Base-by-base conservation (phyloP, 495 filamentous ascomycete genomes). In the Astrocystis sublimbata region DNA sequence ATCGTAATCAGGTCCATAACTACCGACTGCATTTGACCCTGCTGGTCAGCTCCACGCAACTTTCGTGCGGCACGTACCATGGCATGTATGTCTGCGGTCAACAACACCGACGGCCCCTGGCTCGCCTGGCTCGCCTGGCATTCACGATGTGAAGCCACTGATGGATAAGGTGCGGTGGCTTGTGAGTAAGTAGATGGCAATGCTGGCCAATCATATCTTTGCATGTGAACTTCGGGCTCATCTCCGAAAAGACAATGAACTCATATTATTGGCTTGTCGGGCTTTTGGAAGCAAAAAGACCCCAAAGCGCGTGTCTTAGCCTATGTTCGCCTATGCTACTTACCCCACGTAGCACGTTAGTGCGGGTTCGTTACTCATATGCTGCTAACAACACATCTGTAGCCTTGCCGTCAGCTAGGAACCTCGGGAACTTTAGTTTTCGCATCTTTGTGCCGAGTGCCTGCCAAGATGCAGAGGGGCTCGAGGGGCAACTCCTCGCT, bases 341-440 rank as follows among this genome's bases (percentile, higher is more conserved):
- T 52, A 52, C 17, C 24, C 47, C 49, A 30, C 46, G 49, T 52
- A 51, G 30, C 17, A 23, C 35, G 13, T 35, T 52, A 13, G 33
- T 35, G 49, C 30, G 30, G 26, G 49, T 52, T 52, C 30, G 28
- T 52, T 35, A 10, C 33, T n/a, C n/a, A n/a, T n/a, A n/a, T 33
- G 13, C 15, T 17, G 35, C 49, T 33, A 23, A 4, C 30, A 23
- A 28, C 30, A 30, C 30, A 52, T 52, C 12, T 49, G 49, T 17
- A 52, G 49, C 49, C 49, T 52, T 28, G 49, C 49, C 49, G 17
- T 52, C 49, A 52, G 49, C 49, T 52, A n/a, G n/a, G n/a, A n/a
- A n/a, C n/a, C n/a, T n/a, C n/a, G n/a, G n/a, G n/a, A n/a, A n/a
- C n/a, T n/a, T n/a, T n/a, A n/a, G n/a, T n/a, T 30, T 51, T 52